Evolutionary conservation across 2,329 filamentous ascomycete species (phyloP).

Genomic region (Aspergillus tamarii): DNA sequence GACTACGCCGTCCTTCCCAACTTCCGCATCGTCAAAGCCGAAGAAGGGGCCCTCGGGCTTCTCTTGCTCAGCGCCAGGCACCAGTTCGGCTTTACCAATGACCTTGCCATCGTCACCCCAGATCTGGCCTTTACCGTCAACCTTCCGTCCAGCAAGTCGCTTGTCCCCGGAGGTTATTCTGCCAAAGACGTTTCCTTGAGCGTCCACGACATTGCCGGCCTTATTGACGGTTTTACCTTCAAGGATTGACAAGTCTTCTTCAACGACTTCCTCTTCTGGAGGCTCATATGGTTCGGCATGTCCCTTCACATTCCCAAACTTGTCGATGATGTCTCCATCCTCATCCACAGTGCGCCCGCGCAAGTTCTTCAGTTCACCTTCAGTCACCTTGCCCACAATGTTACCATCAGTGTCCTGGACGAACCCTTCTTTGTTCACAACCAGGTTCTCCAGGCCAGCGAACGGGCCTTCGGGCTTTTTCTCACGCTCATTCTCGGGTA

Average conservation of each 20-base stretch:
- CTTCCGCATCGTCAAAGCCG: constrained; percentile 60
- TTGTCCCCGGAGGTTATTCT: constrained; percentile 61
- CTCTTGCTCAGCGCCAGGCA: constrained; percentile 53
- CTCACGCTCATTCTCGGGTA: constrained; percentile 60
- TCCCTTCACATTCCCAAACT: constrained; percentile 67
- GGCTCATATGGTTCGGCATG: constrained; percentile 61
- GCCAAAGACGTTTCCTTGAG: constrained; percentile 61
- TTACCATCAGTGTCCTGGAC: constrained; percentile 78
- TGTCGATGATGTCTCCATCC: constrained; percentile 80
- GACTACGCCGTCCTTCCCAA: constrained; percentile 62
- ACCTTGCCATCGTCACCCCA: constrained; percentile 67
- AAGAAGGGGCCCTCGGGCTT: constrained; percentile 61
- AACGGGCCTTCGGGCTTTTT: constrained; percentile 60
- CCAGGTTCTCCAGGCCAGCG: constrained; percentile 59
- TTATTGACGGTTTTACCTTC: constrained; percentile 67
- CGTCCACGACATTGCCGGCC: constrained; percentile 64
- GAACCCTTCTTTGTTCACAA: constrained; percentile 61
- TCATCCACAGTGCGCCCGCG: constrained; percentile 76
- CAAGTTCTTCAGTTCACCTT: constrained; percentile 72
- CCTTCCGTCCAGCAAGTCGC: constrained; percentile 63
- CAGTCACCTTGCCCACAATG: constrained; percentile 70
- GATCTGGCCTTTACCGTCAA: constrained; percentile 65
- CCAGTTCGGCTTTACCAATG: constrained; percentile 61
- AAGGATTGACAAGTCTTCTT: constrained; percentile 61
- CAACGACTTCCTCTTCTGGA: constrained; percentile 51